Base-by-base conservation (phyloP, 2,329 filamentous ascomycete genomes). In the Arthrinium phaeospermum region DNA sequence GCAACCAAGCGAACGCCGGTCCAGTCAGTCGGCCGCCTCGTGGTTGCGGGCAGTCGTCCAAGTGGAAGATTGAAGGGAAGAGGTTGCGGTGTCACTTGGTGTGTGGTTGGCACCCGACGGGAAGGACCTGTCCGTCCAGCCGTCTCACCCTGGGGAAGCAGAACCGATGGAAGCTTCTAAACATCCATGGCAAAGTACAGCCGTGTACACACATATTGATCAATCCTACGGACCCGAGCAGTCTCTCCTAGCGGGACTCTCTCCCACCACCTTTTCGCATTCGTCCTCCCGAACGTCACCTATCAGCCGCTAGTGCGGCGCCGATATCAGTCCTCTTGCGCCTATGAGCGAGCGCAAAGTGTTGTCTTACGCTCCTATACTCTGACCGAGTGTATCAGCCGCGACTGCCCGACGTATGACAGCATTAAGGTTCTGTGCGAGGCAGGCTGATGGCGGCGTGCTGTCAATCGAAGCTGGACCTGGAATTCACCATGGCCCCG, bases 231-330 rank as follows among this genome's bases (percentile, higher is more conserved):
- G 53, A 16, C 53, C 53, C 53, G 53, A 61, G 16, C 27, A 10
- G 16, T 34, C 27, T 34, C 12, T 34, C 53, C 19, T 61, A 61
- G 30, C 30, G 30, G 30, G 8, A 51, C 5, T 24, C 57, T 19
- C 37, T 34, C 57, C 57, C 57, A 64, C 57, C 57, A n/a, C 37
- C 57, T 64, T 64, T 10, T 41, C 34, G 27, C 30, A 51, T 19
- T 64, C n/a, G 30, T 64, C 57, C 57, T 41, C 34, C 57, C 57
- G 30, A 41, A 41, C 57, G n/a, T 41, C 57, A 64, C 57, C 57
- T 64, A 64, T 64, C 57, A 61, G 12, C 53, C 19, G 27, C 53
- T 30, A 61, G 53, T 22, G 53, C 53, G 1, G 30, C 8, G 7
- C 19, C 22, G 53, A 64, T 64, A 41, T 64, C 57, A 22, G 34